phyloP scores from a whole-genome alignment of 192 early-diverging fungal genomes.

The Mortierella antarctica region DNA sequence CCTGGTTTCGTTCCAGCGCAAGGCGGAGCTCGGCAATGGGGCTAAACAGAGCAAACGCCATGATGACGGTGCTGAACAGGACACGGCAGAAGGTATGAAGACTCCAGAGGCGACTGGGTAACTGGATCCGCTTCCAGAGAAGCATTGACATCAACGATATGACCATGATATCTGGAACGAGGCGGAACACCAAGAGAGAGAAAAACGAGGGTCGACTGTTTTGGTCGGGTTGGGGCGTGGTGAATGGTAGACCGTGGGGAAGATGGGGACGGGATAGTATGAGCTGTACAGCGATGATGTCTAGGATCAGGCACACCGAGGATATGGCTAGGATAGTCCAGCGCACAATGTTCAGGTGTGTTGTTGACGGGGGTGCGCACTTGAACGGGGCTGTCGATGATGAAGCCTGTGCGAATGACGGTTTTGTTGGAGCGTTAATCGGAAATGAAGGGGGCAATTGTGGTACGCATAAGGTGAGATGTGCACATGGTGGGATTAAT shows the following conservation, averaged over 20 bases:
- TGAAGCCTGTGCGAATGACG: background rate
- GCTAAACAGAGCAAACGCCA: background rate
- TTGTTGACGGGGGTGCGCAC: too few relatives aligned
- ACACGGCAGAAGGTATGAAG: slow-evolving; percentile 1
- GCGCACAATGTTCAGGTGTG: background rate
- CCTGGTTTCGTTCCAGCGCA: background rate
- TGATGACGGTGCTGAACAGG: background rate
- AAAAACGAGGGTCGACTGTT: too few relatives aligned
- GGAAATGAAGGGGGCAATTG: too few relatives aligned
- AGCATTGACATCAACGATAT: slow-evolving; percentile 1
- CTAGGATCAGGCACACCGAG: slow-evolving; percentile 1
- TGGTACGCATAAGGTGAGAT: too few relatives aligned
- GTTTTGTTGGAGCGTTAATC: too few relatives aligned
- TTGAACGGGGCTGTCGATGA: background rate
- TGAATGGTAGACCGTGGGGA: background rate
- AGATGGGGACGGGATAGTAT: background rate
- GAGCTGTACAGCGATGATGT: slow-evolving; percentile 2
- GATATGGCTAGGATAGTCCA: background rate
- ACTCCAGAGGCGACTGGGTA: background rate
- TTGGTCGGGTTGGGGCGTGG: background rate
- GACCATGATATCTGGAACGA: slow-evolving; percentile 8
- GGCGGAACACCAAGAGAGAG: background rate
- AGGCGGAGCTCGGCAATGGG: background rate
- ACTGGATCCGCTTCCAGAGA: slow-evolving; percentile 5
- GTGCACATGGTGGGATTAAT: too few relatives aligned